A percentile compares a stretch with the other conserved stretches of the same genome.
These are phyloP conservation scores for Paecilomyces variotii DNA, from an alignment of 2,329 filamentous ascomycete species.

Conservation along the genomic window DNA sequence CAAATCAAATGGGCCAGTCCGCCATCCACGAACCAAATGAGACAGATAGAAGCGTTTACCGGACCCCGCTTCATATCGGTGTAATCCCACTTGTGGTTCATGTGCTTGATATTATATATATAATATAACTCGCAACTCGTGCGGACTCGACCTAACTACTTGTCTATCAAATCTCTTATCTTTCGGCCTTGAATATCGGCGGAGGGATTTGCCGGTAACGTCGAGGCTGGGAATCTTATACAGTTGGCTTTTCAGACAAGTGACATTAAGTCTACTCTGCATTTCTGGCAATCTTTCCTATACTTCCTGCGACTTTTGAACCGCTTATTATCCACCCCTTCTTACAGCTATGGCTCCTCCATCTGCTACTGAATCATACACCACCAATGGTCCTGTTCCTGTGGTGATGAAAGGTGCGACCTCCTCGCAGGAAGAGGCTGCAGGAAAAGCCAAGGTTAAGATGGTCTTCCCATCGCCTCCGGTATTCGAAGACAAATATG, in stretches of 20 bases:
- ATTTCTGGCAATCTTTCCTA: neutral
- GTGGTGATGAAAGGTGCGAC: slow-evolving; percentile 8
- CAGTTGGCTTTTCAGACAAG: neutral
- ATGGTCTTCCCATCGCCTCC: slow-evolving; percentile 25
- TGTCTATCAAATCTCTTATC: neutral
- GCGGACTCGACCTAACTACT: neutral
- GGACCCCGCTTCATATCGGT: neutral
- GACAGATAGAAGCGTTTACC: neutral
- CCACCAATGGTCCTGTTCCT: slow-evolving; percentile 8
- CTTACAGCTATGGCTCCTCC: slow-evolving; percentile 21
- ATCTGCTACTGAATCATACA: slow-evolving; percentile 17
- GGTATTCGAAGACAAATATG: slow-evolving; percentile 32
- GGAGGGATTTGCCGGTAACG: neutral
- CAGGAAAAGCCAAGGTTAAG: slow-evolving; percentile 22
- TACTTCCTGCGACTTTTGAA: neutral
- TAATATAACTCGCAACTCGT: neutral
- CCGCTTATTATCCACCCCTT: neutral
- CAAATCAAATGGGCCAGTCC: neutral
- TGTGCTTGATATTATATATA: neutral
- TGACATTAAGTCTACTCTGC: neutral
- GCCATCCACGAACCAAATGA: neutral
- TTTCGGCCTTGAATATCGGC: neutral
- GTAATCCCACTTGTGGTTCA: neutral
- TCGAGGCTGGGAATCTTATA: too few species aligned
- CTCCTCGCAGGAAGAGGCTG: slow-evolving; percentile 13